Evolutionary conservation across 2,329 filamentous ascomycete genomes (phyloP).

Genomic region (Aspergillus awamori): DNA sequence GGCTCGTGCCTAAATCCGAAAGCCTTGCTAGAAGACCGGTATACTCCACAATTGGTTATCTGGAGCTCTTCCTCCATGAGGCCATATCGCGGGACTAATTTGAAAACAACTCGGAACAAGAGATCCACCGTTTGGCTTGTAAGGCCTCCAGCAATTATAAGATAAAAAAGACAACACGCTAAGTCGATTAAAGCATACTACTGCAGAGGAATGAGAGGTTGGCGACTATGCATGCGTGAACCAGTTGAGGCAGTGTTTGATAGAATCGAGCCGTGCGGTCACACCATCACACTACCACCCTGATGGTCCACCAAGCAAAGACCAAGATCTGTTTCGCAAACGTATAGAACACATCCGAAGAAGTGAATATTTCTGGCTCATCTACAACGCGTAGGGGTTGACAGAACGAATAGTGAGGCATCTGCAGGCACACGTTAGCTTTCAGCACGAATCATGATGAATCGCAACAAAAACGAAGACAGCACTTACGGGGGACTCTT

Average conservation of each 20-base stretch:
- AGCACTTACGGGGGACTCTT: slow-evolving; percentile 97
- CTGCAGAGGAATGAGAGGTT: slow-evolving; percentile 14
- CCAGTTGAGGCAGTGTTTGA: slow-evolving; percentile 11
- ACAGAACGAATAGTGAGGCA: slow-evolving; percentile 55
- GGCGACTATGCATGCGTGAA: slow-evolving; percentile 1
- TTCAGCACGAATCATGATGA: not conserved
- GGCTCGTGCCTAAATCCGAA: not conserved
- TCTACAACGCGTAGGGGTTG: slow-evolving; percentile 54
- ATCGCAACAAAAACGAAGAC: not conserved
- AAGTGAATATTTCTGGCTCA: slow-evolving; percentile 19
- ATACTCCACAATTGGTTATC: slow-evolving; percentile 15
- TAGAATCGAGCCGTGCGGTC: slow-evolving; percentile 17
- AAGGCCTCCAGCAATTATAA: slow-evolving; percentile 20
- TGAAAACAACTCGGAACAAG: slow-evolving; percentile 17
- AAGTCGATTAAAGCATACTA: slow-evolving; percentile 28
- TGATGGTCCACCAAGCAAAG: slow-evolving; percentile 15
- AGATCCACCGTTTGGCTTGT: slow-evolving; percentile 13
- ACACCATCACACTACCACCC: slow-evolving; percentile 18
- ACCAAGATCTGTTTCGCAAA: slow-evolving; percentile 25
- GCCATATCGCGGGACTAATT: slow-evolving; percentile 12
- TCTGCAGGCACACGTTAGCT: slow-evolving; percentile 35
- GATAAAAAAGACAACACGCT: slow-evolving; percentile 25
- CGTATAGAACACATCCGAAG: slow-evolving; percentile 30
- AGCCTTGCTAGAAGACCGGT: slow-evolving; percentile 12
- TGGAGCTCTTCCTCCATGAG: slow-evolving; percentile 8